phyloP scores from a whole-genome alignment of 495 filamentous ascomycete genomes.

The Lophiotrema nucula region DNA sequence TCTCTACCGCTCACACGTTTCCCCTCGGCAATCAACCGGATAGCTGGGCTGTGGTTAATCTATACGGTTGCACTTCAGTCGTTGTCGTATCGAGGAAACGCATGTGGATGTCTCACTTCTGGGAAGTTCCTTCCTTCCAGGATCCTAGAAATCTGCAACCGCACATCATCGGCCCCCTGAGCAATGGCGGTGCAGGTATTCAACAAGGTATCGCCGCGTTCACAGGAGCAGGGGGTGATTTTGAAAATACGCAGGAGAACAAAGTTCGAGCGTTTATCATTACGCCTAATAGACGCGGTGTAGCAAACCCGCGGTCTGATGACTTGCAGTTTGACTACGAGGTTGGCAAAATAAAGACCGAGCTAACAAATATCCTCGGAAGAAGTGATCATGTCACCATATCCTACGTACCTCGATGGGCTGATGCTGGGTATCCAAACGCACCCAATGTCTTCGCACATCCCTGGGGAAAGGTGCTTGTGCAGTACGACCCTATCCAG shows the following conservation, averaged over 20 bases:
- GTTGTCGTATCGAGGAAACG: constrained; percentile 9
- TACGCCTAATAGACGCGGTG: neutral
- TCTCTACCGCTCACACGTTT: neutral
- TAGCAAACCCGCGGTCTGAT: neutral
- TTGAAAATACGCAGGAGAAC: constrained; percentile 8
- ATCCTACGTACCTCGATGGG: neutral
- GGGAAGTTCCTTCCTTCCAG: neutral
- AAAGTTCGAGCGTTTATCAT: constrained; percentile 9
- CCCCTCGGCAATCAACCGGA: neutral
- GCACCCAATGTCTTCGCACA: neutral
- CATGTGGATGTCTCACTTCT: constrained; percentile 9
- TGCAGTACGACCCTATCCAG: constrained; percentile 2
- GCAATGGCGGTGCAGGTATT: neutral
- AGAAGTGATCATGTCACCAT: neutral
- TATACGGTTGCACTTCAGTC: constrained; percentile 11
- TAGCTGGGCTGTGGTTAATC: neutral
- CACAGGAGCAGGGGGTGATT: constrained; percentile 8
- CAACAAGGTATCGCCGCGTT: neutral
- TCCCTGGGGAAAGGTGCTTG: neutral
- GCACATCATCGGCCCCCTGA: neutral
- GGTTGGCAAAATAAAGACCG: neutral
- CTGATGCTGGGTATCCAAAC: too few relatives aligned
- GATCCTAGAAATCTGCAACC: neutral
- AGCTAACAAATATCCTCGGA: neutral
- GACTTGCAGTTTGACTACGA: neutral